A percentile compares a stretch with the other conserved stretches of the same genome.
phyloP scores from a whole-genome alignment of 139 green algal genomes.

The Spirogloea muscicola region DNA sequence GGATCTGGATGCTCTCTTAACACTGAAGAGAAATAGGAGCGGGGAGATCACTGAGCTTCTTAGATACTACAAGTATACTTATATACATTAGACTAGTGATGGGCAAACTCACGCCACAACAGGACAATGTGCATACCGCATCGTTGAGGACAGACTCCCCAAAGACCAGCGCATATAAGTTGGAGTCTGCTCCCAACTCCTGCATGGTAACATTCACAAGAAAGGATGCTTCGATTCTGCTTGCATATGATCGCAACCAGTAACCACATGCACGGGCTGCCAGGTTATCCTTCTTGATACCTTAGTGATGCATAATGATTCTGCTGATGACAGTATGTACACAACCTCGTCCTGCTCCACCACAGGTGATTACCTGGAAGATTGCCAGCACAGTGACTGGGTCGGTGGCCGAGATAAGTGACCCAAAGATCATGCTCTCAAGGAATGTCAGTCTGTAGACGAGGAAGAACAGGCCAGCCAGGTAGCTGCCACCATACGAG shows the following conservation, averaged over 20 bases:
- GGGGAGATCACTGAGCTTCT: background rate
- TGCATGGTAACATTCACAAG: too few relatives aligned
- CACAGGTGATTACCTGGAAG: conserved; percentile 34
- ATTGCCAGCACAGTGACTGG: conserved; percentile 63
- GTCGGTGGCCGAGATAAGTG: conserved; percentile 68
- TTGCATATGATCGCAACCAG: too few relatives aligned
- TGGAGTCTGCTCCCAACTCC: conserved; percentile 53
- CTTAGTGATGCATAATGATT: too few relatives aligned
- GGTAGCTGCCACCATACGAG: conserved; percentile 22
- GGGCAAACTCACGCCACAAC: background rate
- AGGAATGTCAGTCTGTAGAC: conserved; percentile 26
- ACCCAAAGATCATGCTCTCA: conserved; percentile 52
- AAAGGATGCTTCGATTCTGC: too few relatives aligned
- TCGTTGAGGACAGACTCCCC: conserved; percentile 81
- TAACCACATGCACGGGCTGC: too few relatives aligned
- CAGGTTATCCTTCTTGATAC: too few relatives aligned
- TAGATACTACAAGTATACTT: background rate
- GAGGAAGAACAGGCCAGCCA: conserved; percentile 4
- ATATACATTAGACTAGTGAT: background rate
- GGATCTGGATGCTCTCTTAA: background rate
- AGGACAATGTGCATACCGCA: conserved; percentile 55
- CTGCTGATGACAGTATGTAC: too few relatives aligned
- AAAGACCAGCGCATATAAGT: conserved; percentile 78
- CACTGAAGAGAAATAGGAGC: background rate
- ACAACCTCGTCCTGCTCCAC: background rate